These are phyloP conservation scores for Capsella bursapastoris DNA, from an alignment of 345 rosid species.

Conservation along the genomic window DNA sequence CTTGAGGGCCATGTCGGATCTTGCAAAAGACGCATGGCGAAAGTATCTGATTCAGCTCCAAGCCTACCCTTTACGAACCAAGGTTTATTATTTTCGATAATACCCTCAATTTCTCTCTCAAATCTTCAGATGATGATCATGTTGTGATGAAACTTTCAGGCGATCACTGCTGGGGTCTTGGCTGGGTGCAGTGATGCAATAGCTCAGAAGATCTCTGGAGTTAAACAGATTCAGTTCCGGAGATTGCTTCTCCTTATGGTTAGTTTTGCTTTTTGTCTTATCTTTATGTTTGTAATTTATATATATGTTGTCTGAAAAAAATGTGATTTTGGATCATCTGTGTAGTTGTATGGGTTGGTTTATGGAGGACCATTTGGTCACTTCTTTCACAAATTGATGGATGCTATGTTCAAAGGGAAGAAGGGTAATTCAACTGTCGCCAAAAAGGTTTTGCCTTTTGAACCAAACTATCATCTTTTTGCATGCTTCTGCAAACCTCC, in stretches of 20 bases:
- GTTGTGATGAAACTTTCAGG: conserved; percentile 47
- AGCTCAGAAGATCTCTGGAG: conserved; percentile 90
- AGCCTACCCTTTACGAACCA: conserved; percentile 80
- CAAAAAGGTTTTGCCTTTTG: conserved; percentile 60
- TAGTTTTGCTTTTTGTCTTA: conserved; percentile 33
- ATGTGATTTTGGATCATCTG: neutral
- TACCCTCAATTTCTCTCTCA: neutral
- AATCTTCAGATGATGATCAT: conserved; percentile 9
- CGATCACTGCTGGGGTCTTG: conserved; percentile 77
- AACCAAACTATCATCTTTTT: conserved; percentile 23
- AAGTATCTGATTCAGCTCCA: conserved; percentile 88
- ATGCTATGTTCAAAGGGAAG: conserved; percentile 72
- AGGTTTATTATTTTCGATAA: conserved; percentile 48
- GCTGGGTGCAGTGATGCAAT: conserved; percentile 79
- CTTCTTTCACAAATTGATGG: conserved; percentile 84
- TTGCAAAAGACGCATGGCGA: conserved; percentile 82
- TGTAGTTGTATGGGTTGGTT: conserved; percentile 86
- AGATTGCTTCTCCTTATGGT: conserved; percentile 79
- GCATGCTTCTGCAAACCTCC: neutral
- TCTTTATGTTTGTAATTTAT: conserved; percentile 4
- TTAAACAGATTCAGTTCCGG: conserved; percentile 67
- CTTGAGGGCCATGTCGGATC: conserved; percentile 63
- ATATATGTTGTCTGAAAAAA: neutral
- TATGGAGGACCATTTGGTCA: conserved; percentile 95
- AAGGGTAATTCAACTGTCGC: conserved; percentile 75